phyloP scores from a whole-genome alignment of 345 rosid genomes.

The Aegle marmelos region DNA sequence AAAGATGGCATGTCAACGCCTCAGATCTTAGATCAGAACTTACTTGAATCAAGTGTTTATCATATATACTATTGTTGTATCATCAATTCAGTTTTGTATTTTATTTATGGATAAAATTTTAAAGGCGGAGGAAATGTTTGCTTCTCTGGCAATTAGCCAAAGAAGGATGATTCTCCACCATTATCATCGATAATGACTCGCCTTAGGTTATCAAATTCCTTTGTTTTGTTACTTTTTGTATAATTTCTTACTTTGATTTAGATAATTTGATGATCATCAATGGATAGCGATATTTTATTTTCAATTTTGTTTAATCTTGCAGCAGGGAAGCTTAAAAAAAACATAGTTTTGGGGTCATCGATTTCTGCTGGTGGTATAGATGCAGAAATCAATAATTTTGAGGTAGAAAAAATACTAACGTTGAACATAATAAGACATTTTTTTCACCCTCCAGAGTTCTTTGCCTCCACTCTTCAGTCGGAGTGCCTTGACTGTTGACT shows the following conservation, averaged over 20 bases:
- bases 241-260: background rate
- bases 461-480: conserved; percentile 48
- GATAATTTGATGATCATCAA: background rate
- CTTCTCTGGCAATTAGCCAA: no score
- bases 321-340: conserved; percentile 7
- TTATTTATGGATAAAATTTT: no score
- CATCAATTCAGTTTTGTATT: no score
- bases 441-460: conserved; percentile 32
- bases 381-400: conserved; percentile 10
- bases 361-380: background rate
- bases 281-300: background rate
- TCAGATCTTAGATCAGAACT: no score
- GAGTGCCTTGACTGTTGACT: no score
- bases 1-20: no score
- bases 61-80: no score
- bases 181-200: conserved; percentile 17
- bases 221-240: background rate
- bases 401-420: background rate
- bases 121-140: no score
- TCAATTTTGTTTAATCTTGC: background rate
- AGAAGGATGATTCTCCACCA: conserved; percentile 40
- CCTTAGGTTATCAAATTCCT: conserved; percentile 21
- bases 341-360: background rate
- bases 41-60: no score
- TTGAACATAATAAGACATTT: background rate